Conservation (phyloP, 1,139 yeast species). For the Saccharomycopsis crataegensis region DNA sequence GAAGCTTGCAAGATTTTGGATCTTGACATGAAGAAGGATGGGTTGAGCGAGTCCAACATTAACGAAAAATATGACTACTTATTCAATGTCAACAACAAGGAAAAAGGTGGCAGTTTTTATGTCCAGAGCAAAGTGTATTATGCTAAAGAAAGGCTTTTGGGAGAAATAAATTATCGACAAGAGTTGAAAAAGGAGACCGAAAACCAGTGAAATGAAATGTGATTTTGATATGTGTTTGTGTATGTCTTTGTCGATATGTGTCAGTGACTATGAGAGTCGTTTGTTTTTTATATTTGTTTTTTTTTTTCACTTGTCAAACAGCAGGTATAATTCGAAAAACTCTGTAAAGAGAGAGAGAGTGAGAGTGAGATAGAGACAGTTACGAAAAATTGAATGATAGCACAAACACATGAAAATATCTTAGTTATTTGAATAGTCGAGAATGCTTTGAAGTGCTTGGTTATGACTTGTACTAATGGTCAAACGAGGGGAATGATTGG, state of each 20-base stretch:
- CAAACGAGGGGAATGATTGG: too few species aligned
- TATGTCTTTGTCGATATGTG: not conserved
- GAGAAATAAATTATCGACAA: slow-evolving; percentile 40
- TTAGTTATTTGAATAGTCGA: too few species aligned
- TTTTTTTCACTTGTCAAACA: too few species aligned
- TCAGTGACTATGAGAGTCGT: not conserved
- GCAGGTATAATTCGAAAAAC: too few species aligned
- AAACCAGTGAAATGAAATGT: not conserved
- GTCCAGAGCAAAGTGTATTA: slow-evolving; percentile 87
- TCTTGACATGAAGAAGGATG: slow-evolving; percentile 47
- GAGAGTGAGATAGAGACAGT: too few species aligned
- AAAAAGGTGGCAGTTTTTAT: slow-evolving; percentile 90
- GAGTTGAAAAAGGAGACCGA: slow-evolving; percentile 25
- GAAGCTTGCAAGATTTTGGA: slow-evolving; percentile 91
- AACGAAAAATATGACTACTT: slow-evolving; percentile 74
- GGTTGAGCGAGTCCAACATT: slow-evolving; percentile 51
- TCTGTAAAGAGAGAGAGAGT: too few species aligned
- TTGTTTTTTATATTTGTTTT: not conserved
- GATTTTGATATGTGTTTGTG: not conserved
- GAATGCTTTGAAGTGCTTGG: too few species aligned
- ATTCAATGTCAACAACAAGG: slow-evolving; percentile 84
- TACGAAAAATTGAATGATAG: too few species aligned
- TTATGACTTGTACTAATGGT: too few species aligned
- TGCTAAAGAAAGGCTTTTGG: slow-evolving; percentile 60
- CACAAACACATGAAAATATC: too few species aligned